Conservation (phyloP, 176 grass and related monocot genomes). For the Dactylis glomerata region DNA sequence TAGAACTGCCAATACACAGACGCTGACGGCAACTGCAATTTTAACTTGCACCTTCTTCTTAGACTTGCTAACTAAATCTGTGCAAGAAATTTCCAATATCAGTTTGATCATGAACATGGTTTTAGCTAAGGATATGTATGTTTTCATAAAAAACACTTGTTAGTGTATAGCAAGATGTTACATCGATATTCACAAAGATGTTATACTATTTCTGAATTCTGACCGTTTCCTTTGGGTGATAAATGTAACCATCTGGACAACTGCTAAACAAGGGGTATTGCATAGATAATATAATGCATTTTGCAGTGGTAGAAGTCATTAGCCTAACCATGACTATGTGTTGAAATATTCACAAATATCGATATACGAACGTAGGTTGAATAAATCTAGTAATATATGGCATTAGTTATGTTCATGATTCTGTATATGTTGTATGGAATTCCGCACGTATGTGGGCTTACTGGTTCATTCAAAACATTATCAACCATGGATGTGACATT, state of each 20-base stretch:
- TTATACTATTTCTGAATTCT: not conserved
- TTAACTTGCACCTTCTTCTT: slow-evolving; percentile 29
- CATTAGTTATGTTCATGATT: not conserved
- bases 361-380: not conserved
- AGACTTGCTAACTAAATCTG: slow-evolving; percentile 33
- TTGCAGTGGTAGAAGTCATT: not conserved
- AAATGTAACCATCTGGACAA: not conserved
- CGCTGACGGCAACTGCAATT: slow-evolving; percentile 28
- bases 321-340: not conserved
- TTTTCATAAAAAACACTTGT: not conserved
- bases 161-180: not conserved
- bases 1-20: slow-evolving; percentile 25
- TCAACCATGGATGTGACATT: not conserved
- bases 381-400: not conserved
- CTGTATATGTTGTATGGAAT: not conserved
- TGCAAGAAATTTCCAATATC: not conserved
- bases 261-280: not conserved
- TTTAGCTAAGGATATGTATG: not conserved
- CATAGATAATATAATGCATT: not conserved
- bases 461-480: not conserved
- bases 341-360: not conserved
- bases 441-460: not conserved
- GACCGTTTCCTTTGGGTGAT: not conserved
- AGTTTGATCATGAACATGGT: not conserved
- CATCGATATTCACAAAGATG: not conserved